These are phyloP conservation scores for Hypomontagnella submonticulosa DNA, from an alignment of 495 filamentous ascomycete genomes.

Conservation along the genomic window DNA sequence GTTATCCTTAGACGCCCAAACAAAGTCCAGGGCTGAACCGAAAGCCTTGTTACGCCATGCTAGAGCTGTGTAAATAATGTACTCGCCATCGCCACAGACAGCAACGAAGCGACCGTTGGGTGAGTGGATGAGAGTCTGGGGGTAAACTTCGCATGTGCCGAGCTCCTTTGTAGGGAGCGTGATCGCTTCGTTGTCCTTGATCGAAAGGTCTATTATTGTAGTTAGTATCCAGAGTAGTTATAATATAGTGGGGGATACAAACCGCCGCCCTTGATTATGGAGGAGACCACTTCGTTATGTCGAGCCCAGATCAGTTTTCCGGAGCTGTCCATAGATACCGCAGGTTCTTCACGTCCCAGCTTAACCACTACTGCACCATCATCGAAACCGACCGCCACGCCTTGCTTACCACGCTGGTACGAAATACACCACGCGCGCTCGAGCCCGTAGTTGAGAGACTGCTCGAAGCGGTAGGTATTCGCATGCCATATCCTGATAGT, in stretches of 20 bases:
- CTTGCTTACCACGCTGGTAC: constrained; percentile 93
- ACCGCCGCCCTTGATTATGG: constrained; percentile 91
- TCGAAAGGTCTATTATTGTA: constrained; percentile 65
- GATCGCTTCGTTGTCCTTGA: constrained; percentile 91
- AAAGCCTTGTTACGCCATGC: constrained; percentile 99
- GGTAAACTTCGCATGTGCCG: constrained; percentile 95
- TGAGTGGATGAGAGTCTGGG: constrained; percentile 92
- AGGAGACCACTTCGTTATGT: constrained; percentile 92
- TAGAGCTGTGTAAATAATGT: constrained; percentile 97
- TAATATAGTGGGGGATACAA: constrained; percentile 36
- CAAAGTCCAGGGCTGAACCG: constrained; percentile 93
- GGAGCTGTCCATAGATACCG: constrained; percentile 94
- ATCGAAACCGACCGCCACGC: constrained; percentile 95
- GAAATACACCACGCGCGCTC: constrained; percentile 98
- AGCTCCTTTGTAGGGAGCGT: constrained; percentile 91
- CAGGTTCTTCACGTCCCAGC: constrained; percentile 96
- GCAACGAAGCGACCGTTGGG: constrained; percentile 97
- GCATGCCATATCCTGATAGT: constrained; percentile 99
- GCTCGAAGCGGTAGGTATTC: constrained; percentile 85
- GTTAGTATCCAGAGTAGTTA: constrained; percentile 15
- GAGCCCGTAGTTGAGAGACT: constrained; percentile 92
- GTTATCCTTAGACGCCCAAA: constrained; percentile 97
- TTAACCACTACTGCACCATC: constrained; percentile 98
- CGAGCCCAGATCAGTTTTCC: constrained; percentile 96
- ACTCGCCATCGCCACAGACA: constrained; percentile 94